Percentiles rank a stretch among this genome's conserved stretches.
Conservation (phyloP, 2,329 filamentous ascomycete species). For the Alternaria tenuissima region DNA sequence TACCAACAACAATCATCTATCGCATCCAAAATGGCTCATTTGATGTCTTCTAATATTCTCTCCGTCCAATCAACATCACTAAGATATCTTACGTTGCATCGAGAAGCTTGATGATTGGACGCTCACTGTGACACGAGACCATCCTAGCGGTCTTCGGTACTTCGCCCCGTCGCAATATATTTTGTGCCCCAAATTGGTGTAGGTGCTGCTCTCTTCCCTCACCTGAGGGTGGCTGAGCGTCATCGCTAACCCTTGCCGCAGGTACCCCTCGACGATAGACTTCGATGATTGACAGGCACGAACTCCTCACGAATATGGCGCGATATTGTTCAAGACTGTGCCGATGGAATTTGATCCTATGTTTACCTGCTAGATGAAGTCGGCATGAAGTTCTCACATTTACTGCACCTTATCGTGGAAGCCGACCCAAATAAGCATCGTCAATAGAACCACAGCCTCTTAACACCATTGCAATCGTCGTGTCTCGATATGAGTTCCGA, state of each 20-base stretch:
- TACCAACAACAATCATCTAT: background rate
- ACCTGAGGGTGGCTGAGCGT: background rate
- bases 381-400: background rate
- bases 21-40: background rate
- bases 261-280: background rate
- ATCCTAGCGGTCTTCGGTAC: background rate
- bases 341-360: background rate
- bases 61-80: background rate
- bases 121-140: background rate
- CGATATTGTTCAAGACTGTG: background rate
- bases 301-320: background rate
- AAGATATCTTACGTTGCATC: background rate
- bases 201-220: background rate
- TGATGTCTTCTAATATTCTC: background rate
- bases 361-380: background rate
- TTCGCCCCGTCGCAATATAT: conserved; percentile 12
- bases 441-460: background rate
- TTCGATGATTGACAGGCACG: background rate
- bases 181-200: background rate
- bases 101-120: background rate
- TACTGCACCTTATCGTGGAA: background rate
- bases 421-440: background rate
- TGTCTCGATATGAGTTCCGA: background rate
- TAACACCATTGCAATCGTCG: background rate
- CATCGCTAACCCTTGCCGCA: background rate